These are phyloP conservation scores for Mycosarcoma mackinlayi DNA, from an alignment of 1,284 basidiomycete genomes.

Conservation along the genomic window DNA sequence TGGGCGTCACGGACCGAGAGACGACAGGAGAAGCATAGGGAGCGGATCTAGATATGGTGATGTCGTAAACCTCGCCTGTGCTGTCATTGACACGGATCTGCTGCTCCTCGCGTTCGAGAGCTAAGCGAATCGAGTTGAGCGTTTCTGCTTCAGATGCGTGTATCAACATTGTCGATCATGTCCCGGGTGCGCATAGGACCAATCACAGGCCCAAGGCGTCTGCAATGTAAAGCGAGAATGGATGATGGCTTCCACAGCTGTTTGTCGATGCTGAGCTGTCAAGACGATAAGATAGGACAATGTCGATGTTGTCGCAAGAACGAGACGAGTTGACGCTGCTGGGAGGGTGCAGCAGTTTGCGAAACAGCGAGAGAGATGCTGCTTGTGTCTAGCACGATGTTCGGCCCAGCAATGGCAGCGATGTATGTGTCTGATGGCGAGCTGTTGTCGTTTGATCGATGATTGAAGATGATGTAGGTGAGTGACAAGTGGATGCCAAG, in stretches of 20 bases:
- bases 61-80: slow-evolving; percentile 61
- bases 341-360: too few relatives aligned
- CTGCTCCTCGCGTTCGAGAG: slow-evolving; percentile 60
- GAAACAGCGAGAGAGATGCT: too few relatives aligned
- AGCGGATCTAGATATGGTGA: slow-evolving; percentile 59
- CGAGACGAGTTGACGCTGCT: too few relatives aligned
- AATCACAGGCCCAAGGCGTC: background rate
- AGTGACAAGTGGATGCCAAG: background rate
- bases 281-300: too few relatives aligned
- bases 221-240: background rate
- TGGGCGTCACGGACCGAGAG: slow-evolving; percentile 45
- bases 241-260: background rate
- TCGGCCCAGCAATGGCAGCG: too few relatives aligned
- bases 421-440: too few relatives aligned
- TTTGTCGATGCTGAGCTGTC: too few relatives aligned
- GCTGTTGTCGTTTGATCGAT: too few relatives aligned
- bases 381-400: too few relatives aligned
- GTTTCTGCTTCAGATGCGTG: slow-evolving; percentile 55
- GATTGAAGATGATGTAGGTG: background rate
- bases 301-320: too few relatives aligned
- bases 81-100: slow-evolving; percentile 61
- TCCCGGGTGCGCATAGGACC: background rate
- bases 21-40: slow-evolving; percentile 62
- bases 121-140: slow-evolving; percentile 55
- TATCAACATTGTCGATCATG: slow-evolving; percentile 46